Evolutionary conservation across 2,329 filamentous ascomycete species (phyloP).

Genomic region (Cladosporium halotolerans): DNA sequence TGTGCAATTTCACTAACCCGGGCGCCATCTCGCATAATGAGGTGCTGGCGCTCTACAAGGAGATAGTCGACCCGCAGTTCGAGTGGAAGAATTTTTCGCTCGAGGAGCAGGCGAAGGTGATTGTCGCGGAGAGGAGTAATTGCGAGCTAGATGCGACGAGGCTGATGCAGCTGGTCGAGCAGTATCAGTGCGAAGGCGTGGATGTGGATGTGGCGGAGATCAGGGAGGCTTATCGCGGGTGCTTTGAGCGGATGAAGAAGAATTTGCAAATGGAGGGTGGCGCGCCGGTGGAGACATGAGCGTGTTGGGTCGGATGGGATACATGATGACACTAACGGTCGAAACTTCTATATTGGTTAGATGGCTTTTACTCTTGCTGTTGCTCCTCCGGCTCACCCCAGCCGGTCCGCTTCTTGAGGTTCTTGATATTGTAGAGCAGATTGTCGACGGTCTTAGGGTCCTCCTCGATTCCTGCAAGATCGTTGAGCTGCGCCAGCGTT

Average conservation of each 20-base stretch:
- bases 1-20: constrained; percentile 67
- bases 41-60: constrained; percentile 56
- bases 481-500: constrained; percentile 17
- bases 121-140: constrained; percentile 62
- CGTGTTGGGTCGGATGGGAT: background rate
- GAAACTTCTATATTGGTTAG: background rate
- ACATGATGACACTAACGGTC: background rate
- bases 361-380: background rate
- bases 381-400: constrained; percentile 6
- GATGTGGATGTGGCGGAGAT: constrained; percentile 54
- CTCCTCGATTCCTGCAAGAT: constrained; percentile 14
- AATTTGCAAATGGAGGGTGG: constrained; percentile 12
- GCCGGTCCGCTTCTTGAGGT: constrained; percentile 43
- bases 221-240: constrained; percentile 54
- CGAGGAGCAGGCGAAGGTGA: constrained; percentile 60
- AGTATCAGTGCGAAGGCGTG: constrained; percentile 38
- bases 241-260: constrained; percentile 55
- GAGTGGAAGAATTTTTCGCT: constrained; percentile 61
- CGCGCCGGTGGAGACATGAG: constrained; percentile 8
- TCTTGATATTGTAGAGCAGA: constrained; percentile 43
- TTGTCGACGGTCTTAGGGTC: constrained; percentile 37
- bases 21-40: constrained; percentile 67
- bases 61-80: constrained; percentile 56
- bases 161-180: constrained; percentile 52
- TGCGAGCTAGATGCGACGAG: constrained; percentile 58